Evolutionary conservation across 192 early-diverging fungal species (phyloP).

Genomic region (Rhizophagus sp.): DNA sequence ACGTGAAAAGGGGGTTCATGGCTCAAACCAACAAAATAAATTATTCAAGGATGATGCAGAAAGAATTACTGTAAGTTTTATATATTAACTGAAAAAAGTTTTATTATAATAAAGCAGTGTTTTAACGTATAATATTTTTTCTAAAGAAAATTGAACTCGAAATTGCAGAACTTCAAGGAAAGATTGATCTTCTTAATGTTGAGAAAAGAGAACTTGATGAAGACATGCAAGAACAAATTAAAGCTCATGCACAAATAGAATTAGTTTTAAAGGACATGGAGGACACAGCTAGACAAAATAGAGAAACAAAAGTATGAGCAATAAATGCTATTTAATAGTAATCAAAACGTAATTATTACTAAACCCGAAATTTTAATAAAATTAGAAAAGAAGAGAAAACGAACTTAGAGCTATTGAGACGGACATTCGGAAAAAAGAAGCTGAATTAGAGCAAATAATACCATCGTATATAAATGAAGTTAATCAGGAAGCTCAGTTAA

Average conservation of each 20-base stretch:
- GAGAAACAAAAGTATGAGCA: constrained; percentile 15
- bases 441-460: constrained; percentile 60
- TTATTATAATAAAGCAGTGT: not conserved
- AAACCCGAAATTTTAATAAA: not conserved
- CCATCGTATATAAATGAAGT: constrained; percentile 68
- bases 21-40: constrained; percentile 62
- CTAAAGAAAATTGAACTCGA: constrained; percentile 47
- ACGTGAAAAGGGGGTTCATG: constrained; percentile 39
- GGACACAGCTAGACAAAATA: constrained; percentile 45
- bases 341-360: not conserved
- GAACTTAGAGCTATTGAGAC: constrained; percentile 47
- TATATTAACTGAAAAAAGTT: not conserved
- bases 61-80: constrained; percentile 39
- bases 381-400: constrained; percentile 32
- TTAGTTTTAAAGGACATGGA: constrained; percentile 81
- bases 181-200: constrained; percentile 62
- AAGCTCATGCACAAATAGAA: constrained; percentile 77
- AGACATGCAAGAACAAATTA: constrained; percentile 77
- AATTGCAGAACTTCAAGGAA: constrained; percentile 63
- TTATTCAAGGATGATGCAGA: constrained; percentile 54
- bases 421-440: constrained; percentile 64
- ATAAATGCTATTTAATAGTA: not conserved
- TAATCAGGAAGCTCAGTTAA: constrained; percentile 57
- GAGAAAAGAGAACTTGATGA: constrained; percentile 72
- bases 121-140: not conserved